Base-by-base conservation (phyloP, 73 alveolate genomes). In the Uronychia setigera region DNA sequence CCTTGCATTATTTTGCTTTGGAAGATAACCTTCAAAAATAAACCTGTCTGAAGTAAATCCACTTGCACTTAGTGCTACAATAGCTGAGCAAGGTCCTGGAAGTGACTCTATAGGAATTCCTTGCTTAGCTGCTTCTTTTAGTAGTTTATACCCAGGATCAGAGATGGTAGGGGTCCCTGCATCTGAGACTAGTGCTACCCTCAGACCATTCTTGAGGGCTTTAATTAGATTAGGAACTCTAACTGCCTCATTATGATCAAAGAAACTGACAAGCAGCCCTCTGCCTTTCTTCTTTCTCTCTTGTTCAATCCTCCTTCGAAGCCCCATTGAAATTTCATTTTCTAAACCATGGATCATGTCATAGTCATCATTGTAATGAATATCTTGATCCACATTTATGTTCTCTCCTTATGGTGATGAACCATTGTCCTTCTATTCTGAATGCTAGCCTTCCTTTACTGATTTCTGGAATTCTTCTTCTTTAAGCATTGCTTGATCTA, bases 121-220 rank as follows among this genome's bases (percentile, higher is more conserved):
- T 75, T 88, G 77, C 27, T 89, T 88, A 34, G 81, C 74, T 11
- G 96, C 94, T 80, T 88, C 94, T 76, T 77, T 85, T 0, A 95
- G 94, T 25, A 95, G 79, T 83, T 84, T 85, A 60, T 88, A 95
- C 0, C 99, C 99, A 5, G 98, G 98, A 81, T 95, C 99, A 33
- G 98, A 92, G 19, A 95, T 94, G 1, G 97, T 87, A 29, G 99
- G 99, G n/a, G 99, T 95, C 31, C 99, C 99, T 33, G 99, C 99
- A 88, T 95, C 99, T 34, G 94, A 80, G 31, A 95, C 98, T 35
- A 95, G 84, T 1, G 97, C 97, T 1, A 93, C 93, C 80, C 87
- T 93, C 57, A 95, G 60, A 0, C 99, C 99, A 76, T 84, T 60
- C 81, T 92, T 95, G 82, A 95, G 84, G 30, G 96, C 96, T 60